These are phyloP conservation scores for Yamadazyma spencermartinsiae DNA, from an alignment of 1,139 yeast species.

Conservation along the genomic window DNA sequence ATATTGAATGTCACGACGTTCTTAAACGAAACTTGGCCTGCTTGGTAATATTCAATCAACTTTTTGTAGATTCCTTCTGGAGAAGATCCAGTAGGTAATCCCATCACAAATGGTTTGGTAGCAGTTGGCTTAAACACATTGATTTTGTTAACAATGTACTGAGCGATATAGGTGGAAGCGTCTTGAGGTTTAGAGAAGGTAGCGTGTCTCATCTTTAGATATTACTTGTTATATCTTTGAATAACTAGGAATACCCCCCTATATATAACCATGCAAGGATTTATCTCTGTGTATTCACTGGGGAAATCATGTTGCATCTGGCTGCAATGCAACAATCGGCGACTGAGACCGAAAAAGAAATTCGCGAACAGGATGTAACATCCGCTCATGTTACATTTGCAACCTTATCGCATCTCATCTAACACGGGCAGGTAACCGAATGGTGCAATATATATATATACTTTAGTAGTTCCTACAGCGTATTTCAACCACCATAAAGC, in stretches of 20 bases:
- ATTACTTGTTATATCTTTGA: too few species aligned
- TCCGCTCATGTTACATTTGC: conserved; percentile 8
- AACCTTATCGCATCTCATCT: conserved; percentile 1
- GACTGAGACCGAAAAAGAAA: neutral
- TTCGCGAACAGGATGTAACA: conserved; percentile 2
- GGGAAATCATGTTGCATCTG: neutral
- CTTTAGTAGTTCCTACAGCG: too few species aligned
- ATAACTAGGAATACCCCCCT: too few species aligned
- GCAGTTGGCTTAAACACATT: conserved; percentile 49
- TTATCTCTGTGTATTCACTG: neutral
- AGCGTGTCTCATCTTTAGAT: conserved; percentile 35
- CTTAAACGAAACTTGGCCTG: conserved; percentile 47
- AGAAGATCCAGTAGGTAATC: conserved; percentile 67
- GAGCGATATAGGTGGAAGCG: conserved; percentile 54
- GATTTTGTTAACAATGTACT: conserved; percentile 46
- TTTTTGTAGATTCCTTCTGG: conserved; percentile 59
- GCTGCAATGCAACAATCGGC: neutral
- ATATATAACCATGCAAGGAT: neutral
- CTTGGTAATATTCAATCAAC: conserved; percentile 47
- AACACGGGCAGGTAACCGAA: neutral
- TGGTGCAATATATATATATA: neutral
- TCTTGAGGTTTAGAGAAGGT: conserved; percentile 39
- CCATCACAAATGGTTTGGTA: conserved; percentile 54
- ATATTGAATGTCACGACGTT: conserved; percentile 63
- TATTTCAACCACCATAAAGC: too few species aligned